phyloP scores from a whole-genome alignment of 371 early-diverging fungal genomes.

The Mucor circinelloides region DNA sequence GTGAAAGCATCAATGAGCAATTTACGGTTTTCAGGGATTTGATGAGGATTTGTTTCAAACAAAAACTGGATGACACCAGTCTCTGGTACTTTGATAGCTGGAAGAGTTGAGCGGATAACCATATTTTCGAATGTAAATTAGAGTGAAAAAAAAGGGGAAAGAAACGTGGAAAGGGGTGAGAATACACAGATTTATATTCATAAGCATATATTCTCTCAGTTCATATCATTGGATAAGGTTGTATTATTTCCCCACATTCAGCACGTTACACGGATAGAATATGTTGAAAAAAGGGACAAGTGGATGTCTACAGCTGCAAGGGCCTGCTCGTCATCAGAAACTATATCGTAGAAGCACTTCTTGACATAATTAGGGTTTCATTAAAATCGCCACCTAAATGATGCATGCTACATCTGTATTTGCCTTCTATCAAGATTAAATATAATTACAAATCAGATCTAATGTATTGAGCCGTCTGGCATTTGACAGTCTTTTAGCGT shows the following conservation, averaged over 20 bases:
- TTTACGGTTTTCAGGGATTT: slow-evolving; percentile 41
- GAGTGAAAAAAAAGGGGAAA: slow-evolving; percentile 3
- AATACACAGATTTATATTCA: background rate
- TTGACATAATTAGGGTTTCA: no score
- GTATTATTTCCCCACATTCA: background rate
- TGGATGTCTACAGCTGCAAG: background rate
- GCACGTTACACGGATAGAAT: background rate
- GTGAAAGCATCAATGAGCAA: slow-evolving; percentile 64
- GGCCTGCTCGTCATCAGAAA: no score
- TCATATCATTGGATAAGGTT: background rate
- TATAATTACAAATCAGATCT: background rate
- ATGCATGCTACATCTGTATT: background rate
- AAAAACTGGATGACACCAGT: slow-evolving; percentile 19
- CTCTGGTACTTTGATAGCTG: slow-evolving; percentile 17
- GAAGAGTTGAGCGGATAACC: slow-evolving; percentile 23
- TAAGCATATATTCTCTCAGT: background rate
- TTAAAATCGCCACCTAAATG: no score
- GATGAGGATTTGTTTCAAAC: slow-evolving; percentile 14
- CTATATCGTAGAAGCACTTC: no score
- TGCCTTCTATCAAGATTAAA: background rate
- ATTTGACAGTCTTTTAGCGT: background rate
- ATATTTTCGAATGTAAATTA: slow-evolving; percentile 3
- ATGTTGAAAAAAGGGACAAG: background rate
- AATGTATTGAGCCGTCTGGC: background rate
- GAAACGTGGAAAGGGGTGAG: background rate